Evolutionary conservation across 495 filamentous ascomycete genomes (phyloP), one percentile per base, ranked within the genome.

Genomic region (Hyaloscypha bicolor): DNA sequence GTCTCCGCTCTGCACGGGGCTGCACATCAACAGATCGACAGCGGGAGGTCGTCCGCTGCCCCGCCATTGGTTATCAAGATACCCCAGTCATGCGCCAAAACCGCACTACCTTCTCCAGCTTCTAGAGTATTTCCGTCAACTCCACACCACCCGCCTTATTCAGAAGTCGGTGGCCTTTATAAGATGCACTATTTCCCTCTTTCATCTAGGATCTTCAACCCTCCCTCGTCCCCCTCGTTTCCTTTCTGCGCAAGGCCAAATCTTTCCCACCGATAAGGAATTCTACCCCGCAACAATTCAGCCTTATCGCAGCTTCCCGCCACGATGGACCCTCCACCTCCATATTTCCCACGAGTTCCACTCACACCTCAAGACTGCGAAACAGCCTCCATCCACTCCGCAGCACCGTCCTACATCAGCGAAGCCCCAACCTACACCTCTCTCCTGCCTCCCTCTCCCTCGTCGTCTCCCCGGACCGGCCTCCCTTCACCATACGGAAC

Each of bases 301-400:
- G 56, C 29, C 56, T 33, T 48, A 61, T 61, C 59, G 29, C 25
- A 25, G 14, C 42, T 35, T 45, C 22, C 32, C n/a, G 37, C 29
- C 29, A 35, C 45, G 9, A 63, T 63, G 65, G 60, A 62, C 8
- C 53, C 53, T 42, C 65, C 59, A n/a, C 66, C 66, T 22, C 61
- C 62, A 30, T 69, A 69, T 37, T 51, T 42, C 35, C 61, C 66
- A 14, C 22, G 52, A 22, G 75, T 75, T 11, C 73, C 73, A 8
- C 73, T 82, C 22, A 70, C 73, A 30, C 63, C 78, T 1, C 80
- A 81, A 60, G 82, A 83, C 69, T 81, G 82, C 52, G 82, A 84
- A 68, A 83, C 82, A n/a, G 81, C 81, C 9, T 85, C 81, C 22
- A 80, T 83, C 59, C 77, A 77, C 52, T 83, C 81, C n/a, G 80